Percentiles rank a stretch among this genome's conserved stretches.
These are phyloP conservation scores for Bacterosira constricta DNA, from an alignment of 108 stramenopile genomes.

Conservation along the genomic window DNA sequence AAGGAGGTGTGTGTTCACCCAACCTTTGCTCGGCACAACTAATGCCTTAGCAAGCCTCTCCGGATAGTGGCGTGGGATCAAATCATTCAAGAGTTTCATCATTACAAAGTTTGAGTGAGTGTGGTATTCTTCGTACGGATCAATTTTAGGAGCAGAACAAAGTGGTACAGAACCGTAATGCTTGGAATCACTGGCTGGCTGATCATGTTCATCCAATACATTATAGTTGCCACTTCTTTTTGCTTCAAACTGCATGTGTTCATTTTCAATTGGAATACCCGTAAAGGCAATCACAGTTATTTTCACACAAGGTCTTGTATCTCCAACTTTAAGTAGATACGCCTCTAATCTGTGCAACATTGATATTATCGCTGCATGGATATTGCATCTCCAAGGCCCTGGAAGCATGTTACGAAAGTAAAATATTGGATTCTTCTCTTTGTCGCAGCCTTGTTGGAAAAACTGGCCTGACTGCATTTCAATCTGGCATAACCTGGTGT, in stretches of 20 bases:
- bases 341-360: slow-evolving; percentile 63
- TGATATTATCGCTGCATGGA: slow-evolving; percentile 57
- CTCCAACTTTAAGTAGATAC: slow-evolving; percentile 24
- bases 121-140: slow-evolving; percentile 48
- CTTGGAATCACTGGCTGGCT: not conserved
- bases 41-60: slow-evolving; percentile 58
- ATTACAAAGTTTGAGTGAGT: slow-evolving; percentile 59
- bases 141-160: slow-evolving; percentile 35
- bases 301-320: slow-evolving; percentile 38
- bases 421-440: slow-evolving; percentile 63
- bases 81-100: slow-evolving; percentile 33
- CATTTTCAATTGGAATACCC: slow-evolving; percentile 35
- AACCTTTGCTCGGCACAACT: slow-evolving; percentile 55
- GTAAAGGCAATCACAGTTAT: slow-evolving; percentile 58
- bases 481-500: slow-evolving; percentile 56
- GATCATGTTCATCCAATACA: too few relatives aligned
- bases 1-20: slow-evolving; percentile 24
- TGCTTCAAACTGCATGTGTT: not conserved
- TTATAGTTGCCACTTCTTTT: not conserved
- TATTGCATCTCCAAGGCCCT: slow-evolving; percentile 68
- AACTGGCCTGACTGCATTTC: slow-evolving; percentile 74
- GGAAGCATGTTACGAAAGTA: slow-evolving; percentile 72
- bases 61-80: slow-evolving; percentile 63
- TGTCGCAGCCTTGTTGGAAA: slow-evolving; percentile 72
- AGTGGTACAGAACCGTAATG: not conserved